phyloP scores from a whole-genome alignment of 331 rosid species.

The Quercus lobata region DNA sequence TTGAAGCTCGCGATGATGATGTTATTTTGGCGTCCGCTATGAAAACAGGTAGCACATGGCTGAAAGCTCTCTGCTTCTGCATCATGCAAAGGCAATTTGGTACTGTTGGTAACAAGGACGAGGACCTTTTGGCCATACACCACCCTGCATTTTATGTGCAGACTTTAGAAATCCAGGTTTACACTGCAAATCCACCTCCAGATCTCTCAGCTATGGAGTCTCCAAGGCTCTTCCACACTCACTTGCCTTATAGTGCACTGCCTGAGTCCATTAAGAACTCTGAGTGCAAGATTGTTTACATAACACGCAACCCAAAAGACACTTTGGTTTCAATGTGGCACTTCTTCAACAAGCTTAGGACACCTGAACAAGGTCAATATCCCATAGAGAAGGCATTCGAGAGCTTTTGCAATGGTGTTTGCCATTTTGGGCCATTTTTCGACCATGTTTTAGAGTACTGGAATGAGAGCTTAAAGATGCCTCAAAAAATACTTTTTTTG shows the following conservation, averaged over 20 bases:
- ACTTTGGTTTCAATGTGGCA: constrained; percentile 17
- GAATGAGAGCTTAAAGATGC: constrained; percentile 12
- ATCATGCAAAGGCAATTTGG: background rate
- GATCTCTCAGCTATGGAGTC: background rate
- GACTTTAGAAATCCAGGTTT: constrained; percentile 11
- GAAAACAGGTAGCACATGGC: constrained; percentile 24
- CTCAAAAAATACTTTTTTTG: background rate
- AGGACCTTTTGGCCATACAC: constrained; percentile 6
- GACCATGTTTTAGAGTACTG: constrained; percentile 18
- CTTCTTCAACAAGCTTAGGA: background rate
- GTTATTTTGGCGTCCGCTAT: constrained; percentile 14
- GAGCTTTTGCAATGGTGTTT: constrained; percentile 8
- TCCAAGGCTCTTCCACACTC: constrained; percentile 23
- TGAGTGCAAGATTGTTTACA: constrained; percentile 6
- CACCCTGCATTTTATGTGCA: constrained; percentile 7
- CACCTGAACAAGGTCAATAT: constrained; percentile 4
- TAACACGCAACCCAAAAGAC: constrained; percentile 22
- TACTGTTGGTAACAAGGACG: background rate
- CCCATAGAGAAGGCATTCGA: constrained; percentile 4
- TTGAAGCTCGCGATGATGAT: constrained; percentile 7
- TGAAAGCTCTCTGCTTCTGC: constrained; percentile 14
- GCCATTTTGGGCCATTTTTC: constrained; percentile 14
- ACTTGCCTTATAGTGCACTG: constrained; percentile 9
- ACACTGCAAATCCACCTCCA: constrained; percentile 1
- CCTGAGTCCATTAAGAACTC: constrained; percentile 7